A percentile compares a stretch with the other conserved stretches of the same genome.
Conservation (phyloP, 345 rosid species). For the Citrus unshiu region DNA sequence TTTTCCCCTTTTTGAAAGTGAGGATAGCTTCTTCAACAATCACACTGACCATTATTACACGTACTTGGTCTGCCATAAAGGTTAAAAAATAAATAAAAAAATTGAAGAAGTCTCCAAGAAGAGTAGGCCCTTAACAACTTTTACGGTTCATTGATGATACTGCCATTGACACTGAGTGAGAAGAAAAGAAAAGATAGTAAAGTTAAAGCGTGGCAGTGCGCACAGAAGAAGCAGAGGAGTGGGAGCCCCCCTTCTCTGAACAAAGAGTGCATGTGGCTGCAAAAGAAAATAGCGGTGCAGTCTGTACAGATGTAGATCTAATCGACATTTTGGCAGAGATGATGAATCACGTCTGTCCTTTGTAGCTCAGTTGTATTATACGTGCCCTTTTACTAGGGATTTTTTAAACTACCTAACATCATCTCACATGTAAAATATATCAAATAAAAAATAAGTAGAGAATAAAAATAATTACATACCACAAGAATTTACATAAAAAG, state of each 20-base stretch:
- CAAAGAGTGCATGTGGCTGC: background rate
- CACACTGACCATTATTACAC: constrained; percentile 10
- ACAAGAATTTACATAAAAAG: too few relatives aligned
- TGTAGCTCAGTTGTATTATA: constrained; percentile 21
- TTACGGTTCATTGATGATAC: constrained; percentile 3
- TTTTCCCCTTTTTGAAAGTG: background rate
- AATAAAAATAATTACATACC: too few relatives aligned
- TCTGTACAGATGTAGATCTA: background rate
- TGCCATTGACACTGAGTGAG: background rate
- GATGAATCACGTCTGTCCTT: constrained; percentile 19
- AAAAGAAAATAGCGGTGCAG: constrained; percentile 1
- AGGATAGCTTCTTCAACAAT: constrained; percentile 9
- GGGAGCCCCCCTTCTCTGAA: background rate
- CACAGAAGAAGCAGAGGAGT: background rate
- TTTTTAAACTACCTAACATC: too few relatives aligned
- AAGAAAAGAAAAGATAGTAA: background rate
- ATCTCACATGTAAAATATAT: too few relatives aligned
- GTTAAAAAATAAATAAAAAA: background rate
- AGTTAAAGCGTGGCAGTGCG: background rate
- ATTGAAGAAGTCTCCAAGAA: background rate
- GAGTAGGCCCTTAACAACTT: background rate
- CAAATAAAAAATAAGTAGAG: too few relatives aligned
- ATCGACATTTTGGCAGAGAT: constrained; percentile 9
- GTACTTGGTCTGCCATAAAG: constrained; percentile 24
- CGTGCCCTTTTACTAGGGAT: background rate